phyloP scores from a whole-genome alignment of 2,329 filamentous ascomycete species.

The Penicillium sp. region DNA sequence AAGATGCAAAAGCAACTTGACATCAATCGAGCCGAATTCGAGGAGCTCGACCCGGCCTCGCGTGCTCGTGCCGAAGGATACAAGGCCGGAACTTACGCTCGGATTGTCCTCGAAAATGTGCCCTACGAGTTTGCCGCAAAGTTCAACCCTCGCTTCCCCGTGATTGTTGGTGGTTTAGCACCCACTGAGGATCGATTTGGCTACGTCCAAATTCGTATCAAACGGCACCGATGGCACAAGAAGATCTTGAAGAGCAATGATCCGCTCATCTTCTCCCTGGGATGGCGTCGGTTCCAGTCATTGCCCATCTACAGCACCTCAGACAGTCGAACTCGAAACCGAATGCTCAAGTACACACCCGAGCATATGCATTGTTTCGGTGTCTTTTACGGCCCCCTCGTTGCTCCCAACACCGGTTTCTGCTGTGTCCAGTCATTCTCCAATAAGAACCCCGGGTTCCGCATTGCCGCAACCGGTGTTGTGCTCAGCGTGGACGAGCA shows the following conservation, averaged over 20 bases:
- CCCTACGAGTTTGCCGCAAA: slow-evolving; percentile 81
- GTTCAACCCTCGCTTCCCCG: slow-evolving; percentile 75
- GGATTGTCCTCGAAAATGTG: slow-evolving; percentile 81
- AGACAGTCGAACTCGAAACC: slow-evolving; percentile 85
- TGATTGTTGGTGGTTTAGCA: slow-evolving; percentile 86
- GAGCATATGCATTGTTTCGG: slow-evolving; percentile 99
- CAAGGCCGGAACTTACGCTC: slow-evolving; percentile 86
- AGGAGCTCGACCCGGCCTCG: slow-evolving; percentile 75
- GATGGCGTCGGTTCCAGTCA: slow-evolving; percentile 92
- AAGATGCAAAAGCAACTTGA: slow-evolving; percentile 90
- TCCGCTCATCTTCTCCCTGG: slow-evolving; percentile 91
- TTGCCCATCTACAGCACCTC: slow-evolving; percentile 91
- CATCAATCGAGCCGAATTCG: slow-evolving; percentile 93
- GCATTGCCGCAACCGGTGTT: slow-evolving; percentile 88
- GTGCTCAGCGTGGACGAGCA: slow-evolving; percentile 92
- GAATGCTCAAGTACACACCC: slow-evolving; percentile 98
- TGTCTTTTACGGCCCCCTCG: slow-evolving; percentile 89
- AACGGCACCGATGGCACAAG: slow-evolving; percentile 97
- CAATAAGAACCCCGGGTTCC: slow-evolving; percentile 78
- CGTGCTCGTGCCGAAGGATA: slow-evolving; percentile 81
- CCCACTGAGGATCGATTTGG: slow-evolving; percentile 94
- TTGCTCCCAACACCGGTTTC: slow-evolving; percentile 93
- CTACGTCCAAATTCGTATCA: slow-evolving; percentile 91
- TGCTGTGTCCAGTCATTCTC: slow-evolving; percentile 88
- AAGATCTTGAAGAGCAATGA: slow-evolving; percentile 98